Conservation (phyloP, 352 stramenopile genomes). For the Lagenidium sp. region DNA sequence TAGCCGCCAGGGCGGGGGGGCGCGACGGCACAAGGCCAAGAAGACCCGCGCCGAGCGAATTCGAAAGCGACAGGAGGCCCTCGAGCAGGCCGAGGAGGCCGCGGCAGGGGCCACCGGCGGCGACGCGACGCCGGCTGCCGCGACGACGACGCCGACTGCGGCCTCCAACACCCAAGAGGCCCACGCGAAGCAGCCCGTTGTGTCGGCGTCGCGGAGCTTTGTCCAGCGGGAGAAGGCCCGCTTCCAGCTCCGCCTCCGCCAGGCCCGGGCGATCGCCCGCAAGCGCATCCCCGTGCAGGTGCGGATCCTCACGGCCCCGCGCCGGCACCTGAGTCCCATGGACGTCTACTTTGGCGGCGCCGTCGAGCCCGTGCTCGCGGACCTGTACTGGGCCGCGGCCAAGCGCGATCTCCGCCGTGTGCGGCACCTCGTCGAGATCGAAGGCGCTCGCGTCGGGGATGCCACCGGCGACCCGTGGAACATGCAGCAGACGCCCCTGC, state of each 20-base stretch:
- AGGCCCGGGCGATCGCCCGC: slow-evolving; percentile 33
- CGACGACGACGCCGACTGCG: not conserved
- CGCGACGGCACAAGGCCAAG: no score
- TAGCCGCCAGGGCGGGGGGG: no score
- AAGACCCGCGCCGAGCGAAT: slow-evolving; percentile 46
- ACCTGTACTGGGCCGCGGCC: slow-evolving; percentile 60
- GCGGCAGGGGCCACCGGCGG: not conserved
- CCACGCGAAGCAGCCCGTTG: not conserved
- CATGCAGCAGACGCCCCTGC: slow-evolving; percentile 61
- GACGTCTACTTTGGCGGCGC: slow-evolving; percentile 55
- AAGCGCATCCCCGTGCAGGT: slow-evolving; percentile 63
- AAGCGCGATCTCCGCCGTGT: slow-evolving; percentile 54
- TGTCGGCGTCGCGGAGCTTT: slow-evolving; percentile 19
- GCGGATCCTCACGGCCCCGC: slow-evolving; percentile 43
- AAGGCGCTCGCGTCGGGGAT: slow-evolving; percentile 33
- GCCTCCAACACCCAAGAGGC: not conserved
- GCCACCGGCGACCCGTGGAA: slow-evolving; percentile 56
- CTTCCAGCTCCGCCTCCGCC: slow-evolving; percentile 42
- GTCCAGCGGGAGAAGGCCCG: slow-evolving; percentile 40
- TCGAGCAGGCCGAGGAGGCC: slow-evolving; percentile 53
- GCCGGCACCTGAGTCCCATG: slow-evolving; percentile 37
- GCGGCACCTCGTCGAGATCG: slow-evolving; percentile 46
- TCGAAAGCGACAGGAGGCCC: slow-evolving; percentile 31
- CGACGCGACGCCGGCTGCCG: not conserved
- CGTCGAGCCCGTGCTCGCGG: slow-evolving; percentile 43